Evolutionary conservation across 2,329 filamentous ascomycete species (phyloP).

Genomic region (Colletotrichum eleusines): DNA sequence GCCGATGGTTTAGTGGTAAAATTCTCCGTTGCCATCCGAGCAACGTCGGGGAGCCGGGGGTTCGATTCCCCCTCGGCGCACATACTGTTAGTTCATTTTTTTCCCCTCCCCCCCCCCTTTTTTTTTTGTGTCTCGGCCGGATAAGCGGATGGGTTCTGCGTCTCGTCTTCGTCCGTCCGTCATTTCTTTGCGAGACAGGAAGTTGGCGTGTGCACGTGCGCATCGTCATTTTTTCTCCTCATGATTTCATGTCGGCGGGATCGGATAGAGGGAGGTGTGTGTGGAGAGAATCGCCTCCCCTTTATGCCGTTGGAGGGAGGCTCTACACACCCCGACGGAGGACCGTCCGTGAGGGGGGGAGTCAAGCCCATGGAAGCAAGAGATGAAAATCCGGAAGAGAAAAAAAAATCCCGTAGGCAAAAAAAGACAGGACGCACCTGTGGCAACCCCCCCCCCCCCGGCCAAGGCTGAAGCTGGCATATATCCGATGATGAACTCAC

Average conservation of each 20-base stretch:
- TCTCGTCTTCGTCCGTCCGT: too few species aligned
- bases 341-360: not conserved
- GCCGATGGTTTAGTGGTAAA: constrained; percentile 27
- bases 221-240: not conserved
- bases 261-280: not conserved
- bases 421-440: not conserved
- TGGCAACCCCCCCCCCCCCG: too few species aligned
- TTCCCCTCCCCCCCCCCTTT: too few species aligned
- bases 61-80: constrained; percentile 26
- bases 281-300: too few species aligned
- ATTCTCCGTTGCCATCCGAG: constrained; percentile 20
- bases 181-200: not conserved
- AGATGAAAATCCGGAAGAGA: too few species aligned
- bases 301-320: not conserved
- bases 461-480: not conserved
- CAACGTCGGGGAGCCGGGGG: constrained; percentile 24
- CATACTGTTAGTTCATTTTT: not conserved
- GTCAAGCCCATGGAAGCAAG: too few species aligned
- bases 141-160: not conserved
- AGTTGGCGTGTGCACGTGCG: not conserved
- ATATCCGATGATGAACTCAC: not conserved
- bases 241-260: not conserved
- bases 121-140: too few species aligned
- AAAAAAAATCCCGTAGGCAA: not conserved
- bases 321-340: not conserved